phyloP scores from a whole-genome alignment of 495 filamentous ascomycete genomes.

The Xylaria scruposa region DNA sequence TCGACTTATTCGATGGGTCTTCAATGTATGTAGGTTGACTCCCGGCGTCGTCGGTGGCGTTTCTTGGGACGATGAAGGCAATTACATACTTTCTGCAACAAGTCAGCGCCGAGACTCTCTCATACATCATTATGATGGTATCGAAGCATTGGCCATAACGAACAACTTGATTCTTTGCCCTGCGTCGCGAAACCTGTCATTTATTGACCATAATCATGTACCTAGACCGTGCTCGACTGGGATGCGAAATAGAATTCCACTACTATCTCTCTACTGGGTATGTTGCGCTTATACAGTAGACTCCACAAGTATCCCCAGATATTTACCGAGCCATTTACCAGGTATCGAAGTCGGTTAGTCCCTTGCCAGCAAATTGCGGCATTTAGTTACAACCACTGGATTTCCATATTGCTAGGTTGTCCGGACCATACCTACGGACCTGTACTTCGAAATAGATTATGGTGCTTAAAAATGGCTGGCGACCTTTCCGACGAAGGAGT shows the following conservation, averaged over 20 bases:
- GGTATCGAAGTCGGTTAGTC: neutral
- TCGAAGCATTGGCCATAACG: neutral
- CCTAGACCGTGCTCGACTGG: neutral
- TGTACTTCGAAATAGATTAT: neutral
- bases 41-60: neutral
- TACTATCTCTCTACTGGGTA: neutral
- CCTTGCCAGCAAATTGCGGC: neutral
- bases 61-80: neutral
- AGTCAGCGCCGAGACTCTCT: conserved; percentile 9
- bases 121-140: neutral
- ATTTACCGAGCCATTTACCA: neutral
- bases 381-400: conserved; percentile 11
- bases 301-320: conserved; percentile 14
- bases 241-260: neutral
- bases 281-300: conserved; percentile 2
- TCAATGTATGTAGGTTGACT: neutral
- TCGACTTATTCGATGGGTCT: neutral
- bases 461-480: neutral
- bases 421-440: neutral
- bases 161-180: neutral
- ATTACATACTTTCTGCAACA: conserved; percentile 9
- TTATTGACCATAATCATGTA: neutral
- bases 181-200: neutral
- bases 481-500: neutral
- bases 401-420: neutral